phyloP scores from a whole-genome alignment of 768 basidiomycete species.

The Amanita fuliginea region DNA sequence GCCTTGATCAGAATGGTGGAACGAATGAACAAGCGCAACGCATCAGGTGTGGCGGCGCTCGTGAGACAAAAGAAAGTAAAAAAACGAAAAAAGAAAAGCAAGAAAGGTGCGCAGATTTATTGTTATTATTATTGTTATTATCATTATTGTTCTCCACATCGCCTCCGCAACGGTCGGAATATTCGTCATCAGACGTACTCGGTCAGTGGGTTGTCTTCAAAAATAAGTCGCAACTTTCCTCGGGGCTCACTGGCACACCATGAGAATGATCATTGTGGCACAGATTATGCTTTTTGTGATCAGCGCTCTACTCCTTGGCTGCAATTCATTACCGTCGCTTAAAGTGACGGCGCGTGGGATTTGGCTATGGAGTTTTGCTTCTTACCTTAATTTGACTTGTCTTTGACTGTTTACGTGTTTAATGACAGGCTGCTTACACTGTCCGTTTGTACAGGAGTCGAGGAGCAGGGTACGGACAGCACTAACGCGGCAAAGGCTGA shows the following conservation, averaged over 20 bases:
- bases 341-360: constrained; percentile 2
- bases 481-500: not conserved
- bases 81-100: constrained; percentile 36
- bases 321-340: constrained; percentile 7
- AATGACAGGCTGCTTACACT: not conserved
- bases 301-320: constrained; percentile 1
- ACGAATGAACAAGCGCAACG: constrained; percentile 66
- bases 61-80: constrained; percentile 53
- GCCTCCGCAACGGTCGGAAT: not conserved
- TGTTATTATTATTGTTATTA: too few relatives aligned
- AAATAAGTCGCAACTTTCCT: not conserved
- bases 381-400: constrained; percentile 4
- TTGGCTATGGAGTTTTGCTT: not conserved
- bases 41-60: constrained; percentile 49
- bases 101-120: constrained; percentile 23
- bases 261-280: not conserved
- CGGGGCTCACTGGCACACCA: not conserved
- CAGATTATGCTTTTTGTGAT: constrained; percentile 4
- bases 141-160: not conserved
- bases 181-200: not conserved
- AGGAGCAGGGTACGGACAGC: not conserved
- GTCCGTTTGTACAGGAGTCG: constrained; percentile 10
- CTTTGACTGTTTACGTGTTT: constrained; percentile 19
- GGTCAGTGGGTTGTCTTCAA: not conserved
- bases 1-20: constrained; percentile 86